Conservation (phyloP, 495 filamentous ascomycete genomes). For the Xylaria castorea region DNA sequence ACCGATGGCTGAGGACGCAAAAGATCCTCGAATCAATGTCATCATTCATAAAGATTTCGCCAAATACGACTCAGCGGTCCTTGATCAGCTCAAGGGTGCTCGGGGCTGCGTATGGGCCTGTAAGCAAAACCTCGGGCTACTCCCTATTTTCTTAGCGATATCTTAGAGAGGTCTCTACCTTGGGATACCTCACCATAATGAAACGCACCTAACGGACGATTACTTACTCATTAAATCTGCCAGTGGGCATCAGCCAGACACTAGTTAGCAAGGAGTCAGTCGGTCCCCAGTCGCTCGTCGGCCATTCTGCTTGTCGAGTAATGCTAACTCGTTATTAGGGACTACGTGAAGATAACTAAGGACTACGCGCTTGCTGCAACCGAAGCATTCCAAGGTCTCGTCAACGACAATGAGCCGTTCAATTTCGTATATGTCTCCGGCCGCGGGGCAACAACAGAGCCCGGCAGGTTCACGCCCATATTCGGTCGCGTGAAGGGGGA, state of each 20-base stretch:
- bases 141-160: background rate
- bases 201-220: background rate
- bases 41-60: constrained; percentile 71
- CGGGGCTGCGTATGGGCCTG: constrained; percentile 73
- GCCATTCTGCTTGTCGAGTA: background rate
- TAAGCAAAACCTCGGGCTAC: constrained; percentile 10
- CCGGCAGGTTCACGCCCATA: constrained; percentile 58
- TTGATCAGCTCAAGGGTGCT: constrained; percentile 67
- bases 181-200: background rate
- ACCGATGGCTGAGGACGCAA: constrained; percentile 64
- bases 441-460: constrained; percentile 56
- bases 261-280: constrained; percentile 66
- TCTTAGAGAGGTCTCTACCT: background rate
- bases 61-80: constrained; percentile 58
- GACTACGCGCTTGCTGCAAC: constrained; percentile 68
- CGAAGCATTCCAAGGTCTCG: constrained; percentile 62
- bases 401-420: constrained; percentile 54
- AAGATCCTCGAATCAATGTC: constrained; percentile 63
- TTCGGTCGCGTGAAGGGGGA: constrained; percentile 70
- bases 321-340: constrained; percentile 46
- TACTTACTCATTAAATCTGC: constrained; percentile 8
- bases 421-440: constrained; percentile 76
- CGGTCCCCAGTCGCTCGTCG: constrained; percentile 1
- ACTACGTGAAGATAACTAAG: constrained; percentile 72
- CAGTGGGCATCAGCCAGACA: constrained; percentile 63